phyloP scores from a whole-genome alignment of 371 early-diverging fungal genomes.

The Batkoa obscura region DNA sequence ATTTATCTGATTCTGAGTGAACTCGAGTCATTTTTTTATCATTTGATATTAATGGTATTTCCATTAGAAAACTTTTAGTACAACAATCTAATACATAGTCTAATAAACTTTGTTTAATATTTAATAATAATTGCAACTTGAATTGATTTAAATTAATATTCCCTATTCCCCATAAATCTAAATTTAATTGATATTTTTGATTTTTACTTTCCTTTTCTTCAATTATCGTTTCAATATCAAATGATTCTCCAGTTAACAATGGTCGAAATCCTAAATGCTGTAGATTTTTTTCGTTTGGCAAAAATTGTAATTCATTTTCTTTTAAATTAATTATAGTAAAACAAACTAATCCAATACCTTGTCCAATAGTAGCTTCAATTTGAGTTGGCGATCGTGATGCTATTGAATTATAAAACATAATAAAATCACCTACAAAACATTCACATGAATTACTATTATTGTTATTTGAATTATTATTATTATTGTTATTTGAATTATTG shows the following conservation, averaged over 20 bases:
- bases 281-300: conserved; percentile 14
- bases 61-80: conserved; percentile 5
- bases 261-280: conserved; percentile 14
- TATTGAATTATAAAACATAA: conserved; percentile 37
- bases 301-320: conserved; percentile 10
- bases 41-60: neutral
- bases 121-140: conserved; percentile 21
- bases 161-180: conserved; percentile 56
- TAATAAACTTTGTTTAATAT: conserved; percentile 36
- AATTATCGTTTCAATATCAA: conserved; percentile 4
- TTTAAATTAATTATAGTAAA: conserved; percentile 29
- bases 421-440: conserved; percentile 24
- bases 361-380: conserved; percentile 41
- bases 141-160: conserved; percentile 27
- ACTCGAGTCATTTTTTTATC: neutral
- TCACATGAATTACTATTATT: conserved; percentile 6
- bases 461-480: neutral
- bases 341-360: conserved; percentile 48
- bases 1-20: conserved; percentile 3
- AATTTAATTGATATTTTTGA: conserved; percentile 21
- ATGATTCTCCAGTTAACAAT: conserved; percentile 5
- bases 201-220: conserved; percentile 8
- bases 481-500: no score
- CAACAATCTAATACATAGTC: conserved; percentile 46
- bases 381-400: conserved; percentile 21